Evolutionary conservation across 2,329 filamentous ascomycete genomes (phyloP).

Genomic region (Scytalidium lignicola): DNA sequence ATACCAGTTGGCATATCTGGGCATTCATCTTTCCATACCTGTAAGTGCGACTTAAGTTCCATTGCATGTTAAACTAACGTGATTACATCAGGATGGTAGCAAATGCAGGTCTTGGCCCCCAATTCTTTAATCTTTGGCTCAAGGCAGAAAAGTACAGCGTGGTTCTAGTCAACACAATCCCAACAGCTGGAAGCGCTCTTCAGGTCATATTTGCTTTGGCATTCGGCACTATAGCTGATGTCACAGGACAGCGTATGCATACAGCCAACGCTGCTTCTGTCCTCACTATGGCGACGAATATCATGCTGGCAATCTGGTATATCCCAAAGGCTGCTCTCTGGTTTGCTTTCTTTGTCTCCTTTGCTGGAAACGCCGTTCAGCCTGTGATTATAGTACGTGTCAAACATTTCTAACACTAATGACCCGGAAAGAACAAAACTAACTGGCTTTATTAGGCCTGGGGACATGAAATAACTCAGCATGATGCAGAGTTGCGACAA

Average conservation of each 20-base stretch:
- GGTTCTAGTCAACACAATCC: constrained; percentile 6
- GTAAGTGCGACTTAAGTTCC: not conserved
- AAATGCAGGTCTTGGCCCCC: too few relatives aligned
- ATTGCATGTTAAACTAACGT: too few relatives aligned
- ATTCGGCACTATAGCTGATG: constrained; percentile 2
- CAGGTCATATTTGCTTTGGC: constrained; percentile 2
- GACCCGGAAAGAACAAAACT: too few relatives aligned
- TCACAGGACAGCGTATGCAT: constrained; percentile 1
- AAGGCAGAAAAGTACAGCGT: constrained; percentile 6
- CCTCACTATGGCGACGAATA: constrained; percentile 2
- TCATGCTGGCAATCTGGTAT: constrained; percentile 4
- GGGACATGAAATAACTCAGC: constrained; percentile 1
- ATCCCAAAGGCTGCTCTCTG: constrained; percentile 3
- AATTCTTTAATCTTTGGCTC: constrained; percentile 8
- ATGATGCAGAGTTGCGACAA: constrained; percentile 5
- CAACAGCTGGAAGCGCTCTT: constrained; percentile 6
- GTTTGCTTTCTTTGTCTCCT: constrained; percentile 4
- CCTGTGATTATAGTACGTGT: constrained; percentile 6
- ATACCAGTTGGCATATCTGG: constrained; percentile 28
- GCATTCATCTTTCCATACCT: constrained; percentile 6
- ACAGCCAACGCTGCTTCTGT: not conserved
- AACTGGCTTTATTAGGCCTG: not conserved
- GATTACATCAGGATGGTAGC: too few relatives aligned
- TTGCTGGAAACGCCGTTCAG: not conserved
- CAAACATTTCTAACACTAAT: too few relatives aligned